These are phyloP conservation scores for Mucor circinelloides DNA, from an alignment of 371 early-diverging fungal species.

Conservation along the genomic window DNA sequence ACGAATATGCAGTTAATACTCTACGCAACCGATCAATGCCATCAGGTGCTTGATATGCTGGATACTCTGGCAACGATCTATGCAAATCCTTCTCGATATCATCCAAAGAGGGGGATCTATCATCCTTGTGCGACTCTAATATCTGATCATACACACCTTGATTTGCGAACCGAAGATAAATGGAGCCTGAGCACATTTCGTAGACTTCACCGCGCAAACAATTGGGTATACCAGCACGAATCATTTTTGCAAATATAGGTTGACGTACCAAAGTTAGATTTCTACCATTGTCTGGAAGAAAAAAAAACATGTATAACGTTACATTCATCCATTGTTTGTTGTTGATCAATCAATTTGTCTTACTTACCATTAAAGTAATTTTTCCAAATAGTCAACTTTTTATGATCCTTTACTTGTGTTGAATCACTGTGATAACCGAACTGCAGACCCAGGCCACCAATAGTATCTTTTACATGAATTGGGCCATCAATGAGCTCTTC, in stretches of 20 bases:
- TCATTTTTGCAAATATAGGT: conserved; percentile 81
- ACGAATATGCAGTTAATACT: conserved; percentile 86
- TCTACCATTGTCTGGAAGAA: conserved; percentile 74
- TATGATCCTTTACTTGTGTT: conserved; percentile 71
- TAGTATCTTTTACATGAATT: conserved; percentile 15
- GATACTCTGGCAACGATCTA: conserved; percentile 91
- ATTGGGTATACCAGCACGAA: conserved; percentile 92
- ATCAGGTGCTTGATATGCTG: conserved; percentile 88
- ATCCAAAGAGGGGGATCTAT: conserved; percentile 74
- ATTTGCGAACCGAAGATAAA: conserved; percentile 84
- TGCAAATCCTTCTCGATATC: conserved; percentile 98
- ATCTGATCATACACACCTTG: conserved; percentile 79
- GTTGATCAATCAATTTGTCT: background rate
- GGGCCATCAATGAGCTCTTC: conserved; percentile 63
- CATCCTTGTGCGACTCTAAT: conserved; percentile 67
- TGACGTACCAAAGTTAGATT: conserved; percentile 85
- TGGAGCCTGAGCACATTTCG: conserved; percentile 93
- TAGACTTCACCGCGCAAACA: conserved; percentile 93
- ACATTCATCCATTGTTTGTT: background rate
- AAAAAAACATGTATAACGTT: background rate
- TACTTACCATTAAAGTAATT: conserved; percentile 68
- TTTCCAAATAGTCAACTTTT: conserved; percentile 76
- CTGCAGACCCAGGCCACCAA: conserved; percentile 77
- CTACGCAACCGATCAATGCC: conserved; percentile 91
- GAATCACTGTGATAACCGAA: conserved; percentile 89